phyloP scores from a whole-genome alignment of 768 basidiomycete genomes.

The Exidia glandulosa region DNA sequence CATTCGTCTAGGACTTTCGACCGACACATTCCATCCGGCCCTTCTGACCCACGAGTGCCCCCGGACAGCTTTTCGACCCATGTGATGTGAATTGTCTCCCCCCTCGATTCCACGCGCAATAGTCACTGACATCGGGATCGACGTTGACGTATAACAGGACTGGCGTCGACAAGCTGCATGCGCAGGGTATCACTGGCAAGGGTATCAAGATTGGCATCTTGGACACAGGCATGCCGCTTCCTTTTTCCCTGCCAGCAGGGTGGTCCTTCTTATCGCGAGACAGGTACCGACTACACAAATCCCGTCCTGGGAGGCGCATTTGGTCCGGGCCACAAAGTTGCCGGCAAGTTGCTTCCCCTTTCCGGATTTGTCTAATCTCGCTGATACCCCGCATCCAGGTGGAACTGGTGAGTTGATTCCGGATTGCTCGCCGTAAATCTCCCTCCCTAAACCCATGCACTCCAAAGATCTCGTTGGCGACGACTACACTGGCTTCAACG shows the following conservation, averaged over 20 bases:
- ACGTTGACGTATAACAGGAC: background rate
- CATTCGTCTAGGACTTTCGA: constrained; percentile 32
- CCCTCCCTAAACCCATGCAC: no score
- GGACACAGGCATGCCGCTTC: background rate
- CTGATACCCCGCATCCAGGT: background rate
- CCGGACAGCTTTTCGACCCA: constrained; percentile 42
- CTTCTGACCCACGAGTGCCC: constrained; percentile 30
- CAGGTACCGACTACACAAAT: constrained; percentile 43
- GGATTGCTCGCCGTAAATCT: background rate
- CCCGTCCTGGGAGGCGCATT: constrained; percentile 43
- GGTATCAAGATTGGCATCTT: constrained; percentile 55
- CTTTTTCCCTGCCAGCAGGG: background rate
- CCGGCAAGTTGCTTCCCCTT: constrained; percentile 29
- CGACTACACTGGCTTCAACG: constrained; percentile 29
- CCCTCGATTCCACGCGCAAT: background rate
- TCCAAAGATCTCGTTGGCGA: constrained; percentile 44
- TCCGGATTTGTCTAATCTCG: background rate
- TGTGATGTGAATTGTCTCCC: constrained; percentile 34
- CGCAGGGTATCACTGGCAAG: constrained; percentile 46
- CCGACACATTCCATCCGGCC: constrained; percentile 28
- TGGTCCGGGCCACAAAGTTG: constrained; percentile 40
- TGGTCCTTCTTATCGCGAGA: constrained; percentile 27
- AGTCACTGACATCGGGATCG: constrained; percentile 16
- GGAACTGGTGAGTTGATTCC: background rate
- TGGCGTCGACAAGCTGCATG: constrained; percentile 55